Evolutionary conservation across 2,329 filamentous ascomycete species (phyloP).

Genomic region (Fonsecaea multimorphosa): DNA sequence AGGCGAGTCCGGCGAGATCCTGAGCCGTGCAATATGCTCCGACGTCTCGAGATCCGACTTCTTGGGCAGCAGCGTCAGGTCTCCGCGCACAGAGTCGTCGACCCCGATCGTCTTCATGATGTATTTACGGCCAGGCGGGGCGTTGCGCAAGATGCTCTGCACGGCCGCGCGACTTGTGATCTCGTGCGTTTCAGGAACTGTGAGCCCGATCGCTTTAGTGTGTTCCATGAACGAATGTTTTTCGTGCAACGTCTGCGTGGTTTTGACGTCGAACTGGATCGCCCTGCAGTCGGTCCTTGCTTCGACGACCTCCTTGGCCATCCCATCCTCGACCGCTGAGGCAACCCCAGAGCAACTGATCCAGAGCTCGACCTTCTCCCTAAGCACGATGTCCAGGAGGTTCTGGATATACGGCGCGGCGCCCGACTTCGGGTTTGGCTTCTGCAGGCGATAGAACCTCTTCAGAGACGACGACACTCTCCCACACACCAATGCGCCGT

Average conservation of each 20-base stretch:
- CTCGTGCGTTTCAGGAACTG: conserved; percentile 59
- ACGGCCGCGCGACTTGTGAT: conserved; percentile 62
- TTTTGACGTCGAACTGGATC: conserved; percentile 66
- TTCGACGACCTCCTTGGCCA: conserved; percentile 67
- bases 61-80: conserved; percentile 71
- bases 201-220: conserved; percentile 60
- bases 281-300: conserved; percentile 63
- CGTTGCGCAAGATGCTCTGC: conserved; percentile 57
- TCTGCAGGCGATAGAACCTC: conserved; percentile 60
- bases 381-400: conserved; percentile 64
- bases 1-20: conserved; percentile 60
- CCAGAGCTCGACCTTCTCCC: conserved; percentile 72
- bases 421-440: conserved; percentile 41
- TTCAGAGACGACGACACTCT: conserved; percentile 64
- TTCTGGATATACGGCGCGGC: conserved; percentile 61
- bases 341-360: conserved; percentile 74
- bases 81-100: conserved; percentile 64
- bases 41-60: conserved; percentile 60
- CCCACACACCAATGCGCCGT: conserved; percentile 58
- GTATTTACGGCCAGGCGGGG: conserved; percentile 55
- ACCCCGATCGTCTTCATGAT: conserved; percentile 71
- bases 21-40: conserved; percentile 60
- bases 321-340: conserved; percentile 69
- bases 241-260: conserved; percentile 66
- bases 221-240: conserved; percentile 70